Conservation (phyloP, 306 rosid species). For the Castanopsis chinensis region DNA sequence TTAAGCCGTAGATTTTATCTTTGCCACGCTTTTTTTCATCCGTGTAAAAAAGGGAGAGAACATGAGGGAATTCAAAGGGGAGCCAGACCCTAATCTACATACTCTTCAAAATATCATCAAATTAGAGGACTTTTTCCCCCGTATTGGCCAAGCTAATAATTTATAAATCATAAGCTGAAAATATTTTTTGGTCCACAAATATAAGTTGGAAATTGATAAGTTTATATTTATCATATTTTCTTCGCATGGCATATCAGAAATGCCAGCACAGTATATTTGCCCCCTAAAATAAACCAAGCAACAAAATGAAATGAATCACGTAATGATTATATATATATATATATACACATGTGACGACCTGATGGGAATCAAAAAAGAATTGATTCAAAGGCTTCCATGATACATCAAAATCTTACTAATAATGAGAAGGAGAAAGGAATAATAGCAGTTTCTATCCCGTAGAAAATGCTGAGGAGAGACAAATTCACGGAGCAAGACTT, state of each 20-base stretch:
- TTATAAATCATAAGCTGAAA: too few species aligned
- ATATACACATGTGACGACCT: background rate
- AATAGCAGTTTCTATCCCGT: constrained; percentile 11
- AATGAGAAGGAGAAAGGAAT: constrained; percentile 25
- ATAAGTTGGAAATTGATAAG: too few species aligned
- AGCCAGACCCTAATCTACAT: too few species aligned
- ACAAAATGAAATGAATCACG: constrained; percentile 18
- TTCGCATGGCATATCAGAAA: background rate
- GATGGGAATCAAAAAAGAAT: constrained; percentile 26
- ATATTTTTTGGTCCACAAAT: too few species aligned
- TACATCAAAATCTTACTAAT: constrained; percentile 33
- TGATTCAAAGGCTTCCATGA: constrained; percentile 32
- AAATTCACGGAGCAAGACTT: constrained; percentile 2
- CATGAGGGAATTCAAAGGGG: too few species aligned
- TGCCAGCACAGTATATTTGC: background rate
- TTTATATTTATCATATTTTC: background rate
- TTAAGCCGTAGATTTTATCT: too few species aligned
- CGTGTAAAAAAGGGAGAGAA: too few species aligned
- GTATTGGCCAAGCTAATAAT: background rate
- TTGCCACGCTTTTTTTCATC: too few species aligned
- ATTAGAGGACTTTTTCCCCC: too few species aligned
- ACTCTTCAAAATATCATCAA: too few species aligned
- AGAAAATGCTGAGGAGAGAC: constrained; percentile 2
- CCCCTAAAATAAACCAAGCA: constrained; percentile 4
- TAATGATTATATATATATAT: too few species aligned